Evolutionary conservation across 2,329 filamentous ascomycete species (phyloP).

Genomic region (Rasamsonia emersonii): DNA sequence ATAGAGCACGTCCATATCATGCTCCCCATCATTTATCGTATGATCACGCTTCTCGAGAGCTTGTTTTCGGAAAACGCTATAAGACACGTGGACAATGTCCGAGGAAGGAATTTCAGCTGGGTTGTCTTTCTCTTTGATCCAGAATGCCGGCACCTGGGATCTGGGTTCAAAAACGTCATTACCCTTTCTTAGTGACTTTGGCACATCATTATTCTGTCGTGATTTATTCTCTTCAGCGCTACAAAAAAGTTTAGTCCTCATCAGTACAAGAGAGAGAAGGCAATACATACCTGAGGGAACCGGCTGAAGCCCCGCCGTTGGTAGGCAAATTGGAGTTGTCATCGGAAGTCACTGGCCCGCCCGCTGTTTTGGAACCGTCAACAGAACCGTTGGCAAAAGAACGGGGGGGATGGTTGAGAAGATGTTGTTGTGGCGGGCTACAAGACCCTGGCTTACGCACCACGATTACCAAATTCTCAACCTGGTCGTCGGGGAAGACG

Average conservation of each 20-base stretch:
- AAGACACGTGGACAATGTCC: conserved; percentile 41
- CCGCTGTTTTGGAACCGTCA: conserved; percentile 43
- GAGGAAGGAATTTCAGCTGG: conserved; percentile 35
- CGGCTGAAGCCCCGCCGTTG: conserved; percentile 22
- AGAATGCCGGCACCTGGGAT: conserved; percentile 29
- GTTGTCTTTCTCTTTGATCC: conserved; percentile 42
- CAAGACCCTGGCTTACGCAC: conserved; percentile 36
- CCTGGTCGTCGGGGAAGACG: conserved; percentile 46
- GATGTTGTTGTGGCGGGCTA: conserved; percentile 24
- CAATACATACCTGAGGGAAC: conserved; percentile 29
- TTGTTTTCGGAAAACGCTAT: conserved; percentile 40
- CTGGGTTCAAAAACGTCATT: not conserved
- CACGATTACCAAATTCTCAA: conserved; percentile 45
- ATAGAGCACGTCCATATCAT: conserved; percentile 56
- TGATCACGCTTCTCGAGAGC: conserved; percentile 42
- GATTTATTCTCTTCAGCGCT: not conserved
- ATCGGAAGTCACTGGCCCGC: conserved; percentile 37
- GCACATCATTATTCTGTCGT: not conserved
- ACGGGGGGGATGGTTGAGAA: conserved; percentile 34
- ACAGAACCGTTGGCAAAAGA: conserved; percentile 50
- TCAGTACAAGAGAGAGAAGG: conserved; percentile 8
- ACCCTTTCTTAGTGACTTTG: not conserved
- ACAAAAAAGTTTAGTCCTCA: not conserved
- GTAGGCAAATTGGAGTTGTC: conserved; percentile 27
- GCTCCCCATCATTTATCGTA: conserved; percentile 25